phyloP scores from a whole-genome alignment of 1,139 yeast species.

The Magnusiomyces sp. region DNA sequence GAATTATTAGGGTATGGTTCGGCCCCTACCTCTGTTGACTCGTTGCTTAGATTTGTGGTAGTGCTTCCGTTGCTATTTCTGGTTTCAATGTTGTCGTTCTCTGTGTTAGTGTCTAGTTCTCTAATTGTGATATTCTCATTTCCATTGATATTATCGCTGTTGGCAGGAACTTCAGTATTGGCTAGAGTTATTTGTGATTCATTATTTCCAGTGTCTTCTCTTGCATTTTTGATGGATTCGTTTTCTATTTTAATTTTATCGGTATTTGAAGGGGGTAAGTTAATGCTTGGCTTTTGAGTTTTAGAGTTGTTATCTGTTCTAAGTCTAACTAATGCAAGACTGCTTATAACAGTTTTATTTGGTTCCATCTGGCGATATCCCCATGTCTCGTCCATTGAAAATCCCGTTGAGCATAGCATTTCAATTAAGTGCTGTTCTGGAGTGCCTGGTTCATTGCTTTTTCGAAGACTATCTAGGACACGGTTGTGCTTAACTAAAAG shows the following conservation, averaged over 20 bases:
- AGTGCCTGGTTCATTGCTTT: conserved; percentile 51
- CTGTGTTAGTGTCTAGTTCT: no score
- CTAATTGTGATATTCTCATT: no score
- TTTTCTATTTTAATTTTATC: not conserved
- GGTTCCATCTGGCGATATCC: conserved; percentile 84
- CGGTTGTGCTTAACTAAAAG: conserved; percentile 46
- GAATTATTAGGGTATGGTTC: not conserved
- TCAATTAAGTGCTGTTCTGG: conserved; percentile 94
- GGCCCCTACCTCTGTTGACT: not conserved
- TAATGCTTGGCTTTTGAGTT: no score
- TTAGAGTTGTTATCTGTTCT: conserved; percentile 7
- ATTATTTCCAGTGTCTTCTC: conserved; percentile 1
- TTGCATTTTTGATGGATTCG: not conserved
- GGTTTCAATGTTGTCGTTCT: not conserved
- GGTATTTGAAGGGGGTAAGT: not conserved
- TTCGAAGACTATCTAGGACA: conserved; percentile 62
- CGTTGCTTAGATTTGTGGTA: not conserved
- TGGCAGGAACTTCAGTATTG: no score
- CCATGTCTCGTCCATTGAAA: conserved; percentile 63
- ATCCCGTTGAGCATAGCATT: conserved; percentile 89
- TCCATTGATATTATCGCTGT: no score
- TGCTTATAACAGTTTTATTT: conserved; percentile 73
- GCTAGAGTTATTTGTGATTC: not conserved
- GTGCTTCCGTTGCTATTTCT: not conserved
- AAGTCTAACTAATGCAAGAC: conserved; percentile 72